Percentiles rank a stretch among this genome's conserved stretches.
Conservation (phyloP, 805 yeast species). For the Yarrowia sp. region DNA sequence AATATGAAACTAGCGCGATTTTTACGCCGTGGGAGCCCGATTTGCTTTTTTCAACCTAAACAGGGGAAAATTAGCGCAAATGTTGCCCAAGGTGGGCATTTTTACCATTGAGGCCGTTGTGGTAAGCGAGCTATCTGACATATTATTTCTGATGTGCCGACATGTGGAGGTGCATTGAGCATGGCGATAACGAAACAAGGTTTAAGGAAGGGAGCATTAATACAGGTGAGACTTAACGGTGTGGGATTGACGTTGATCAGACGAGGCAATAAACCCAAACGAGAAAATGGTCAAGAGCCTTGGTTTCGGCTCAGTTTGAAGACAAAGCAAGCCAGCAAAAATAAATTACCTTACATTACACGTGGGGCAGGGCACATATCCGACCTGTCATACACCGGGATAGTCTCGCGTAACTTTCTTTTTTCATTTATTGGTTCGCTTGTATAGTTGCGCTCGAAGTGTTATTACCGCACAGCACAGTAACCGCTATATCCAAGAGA, state of each 20-base stretch:
- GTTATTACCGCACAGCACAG: too few relatives aligned
- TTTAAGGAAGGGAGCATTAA: background rate
- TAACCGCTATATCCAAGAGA: too few relatives aligned
- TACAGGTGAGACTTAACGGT: background rate
- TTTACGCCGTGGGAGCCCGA: background rate
- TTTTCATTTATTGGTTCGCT: too few relatives aligned
- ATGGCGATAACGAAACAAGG: slow-evolving; percentile 14
- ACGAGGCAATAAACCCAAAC: slow-evolving; percentile 12
- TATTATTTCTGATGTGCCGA: background rate
- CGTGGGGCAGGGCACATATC: too few relatives aligned
- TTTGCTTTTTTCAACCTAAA: background rate
- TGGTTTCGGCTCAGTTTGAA: background rate
- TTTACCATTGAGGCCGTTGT: background rate
- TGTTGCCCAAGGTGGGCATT: background rate
- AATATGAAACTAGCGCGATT: background rate
- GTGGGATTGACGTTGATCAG: background rate
- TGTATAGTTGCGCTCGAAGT: too few relatives aligned
- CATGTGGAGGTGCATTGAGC: background rate
- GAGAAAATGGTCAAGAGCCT: background rate
- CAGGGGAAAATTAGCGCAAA: background rate
- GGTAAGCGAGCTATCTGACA: background rate
- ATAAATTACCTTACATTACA: background rate
- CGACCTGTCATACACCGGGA: too few relatives aligned
- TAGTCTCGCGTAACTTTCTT: too few relatives aligned
- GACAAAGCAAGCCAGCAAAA: background rate